Conservation (phyloP, 108 stramenopile species). For the Cyclotella baltica region DNA sequence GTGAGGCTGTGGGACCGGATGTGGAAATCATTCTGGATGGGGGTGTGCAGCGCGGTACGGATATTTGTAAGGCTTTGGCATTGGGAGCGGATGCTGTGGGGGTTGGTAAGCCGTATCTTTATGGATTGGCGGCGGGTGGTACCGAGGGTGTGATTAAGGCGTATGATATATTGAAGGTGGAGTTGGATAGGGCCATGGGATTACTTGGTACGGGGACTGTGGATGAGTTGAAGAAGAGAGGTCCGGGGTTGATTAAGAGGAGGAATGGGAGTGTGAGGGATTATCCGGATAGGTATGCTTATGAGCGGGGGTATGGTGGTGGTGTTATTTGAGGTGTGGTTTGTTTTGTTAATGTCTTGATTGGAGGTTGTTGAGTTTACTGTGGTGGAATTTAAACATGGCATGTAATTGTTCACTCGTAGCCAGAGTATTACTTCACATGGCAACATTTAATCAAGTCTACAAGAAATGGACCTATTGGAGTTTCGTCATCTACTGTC, state of each 20-base stretch:
- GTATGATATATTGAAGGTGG: slow-evolving; percentile 85
- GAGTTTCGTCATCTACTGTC: too few species aligned
- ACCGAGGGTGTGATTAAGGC: slow-evolving; percentile 89
- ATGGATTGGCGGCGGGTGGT: slow-evolving; percentile 94
- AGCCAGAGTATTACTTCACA: too few species aligned
- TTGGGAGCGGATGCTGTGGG: slow-evolving; percentile 96
- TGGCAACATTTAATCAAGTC: too few species aligned
- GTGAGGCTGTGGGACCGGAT: slow-evolving; percentile 91
- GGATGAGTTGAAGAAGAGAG: slow-evolving; percentile 88
- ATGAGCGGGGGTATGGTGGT: slow-evolving; percentile 90
- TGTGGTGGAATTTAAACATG: too few species aligned
- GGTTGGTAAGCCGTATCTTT: slow-evolving; percentile 96
- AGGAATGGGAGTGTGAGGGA: slow-evolving; percentile 76
- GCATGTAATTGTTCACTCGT: too few species aligned
- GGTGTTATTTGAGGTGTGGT: slow-evolving; percentile 74
- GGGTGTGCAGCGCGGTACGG: slow-evolving; percentile 97
- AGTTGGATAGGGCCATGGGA: slow-evolving; percentile 93
- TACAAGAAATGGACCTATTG: too few species aligned
- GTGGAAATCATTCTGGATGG: slow-evolving; percentile 97
- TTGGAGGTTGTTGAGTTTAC: too few species aligned
- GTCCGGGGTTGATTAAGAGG: slow-evolving; percentile 89
- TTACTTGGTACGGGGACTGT: slow-evolving; percentile 88
- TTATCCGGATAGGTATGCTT: slow-evolving; percentile 91
- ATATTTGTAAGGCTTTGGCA: slow-evolving; percentile 96
- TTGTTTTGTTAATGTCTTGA: neutral